Base-by-base conservation (phyloP, 768 basidiomycete genomes). In the Steccherinum ochraceum region DNA sequence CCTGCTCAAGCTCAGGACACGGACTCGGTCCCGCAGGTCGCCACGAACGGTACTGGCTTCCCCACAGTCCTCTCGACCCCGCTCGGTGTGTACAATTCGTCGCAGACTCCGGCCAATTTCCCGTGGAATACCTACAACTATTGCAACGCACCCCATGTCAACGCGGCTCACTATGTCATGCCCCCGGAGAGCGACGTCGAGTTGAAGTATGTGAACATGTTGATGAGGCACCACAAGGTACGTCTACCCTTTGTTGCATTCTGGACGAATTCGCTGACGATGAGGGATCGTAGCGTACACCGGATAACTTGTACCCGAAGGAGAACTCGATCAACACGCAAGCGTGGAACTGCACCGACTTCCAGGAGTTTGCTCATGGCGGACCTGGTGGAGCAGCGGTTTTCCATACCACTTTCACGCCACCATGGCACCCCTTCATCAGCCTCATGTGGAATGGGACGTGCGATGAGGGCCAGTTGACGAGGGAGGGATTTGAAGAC, bases 121-220 rank as follows among this genome's bases (percentile, higher is more conserved):
- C 70, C 74, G 0, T 77, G 76, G 76, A 69, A 76, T 61, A 78
- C 74, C 23, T 76, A 78, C 64, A 78, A 77, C 48, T 78, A 76
- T 50, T 78, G 76, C 62, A 78, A 78, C 46, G 76, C 76, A 0
- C 73, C 76, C 0, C 76, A 73, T 48, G 68, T 75, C 52, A 73
- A 70, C 49, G 58, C 64, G 4, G 60, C 56, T 27, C 69, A 75
- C 52, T 78, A 76, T 48, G 40, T 49, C 3, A 24, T 49, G 18
- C 74, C 71, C n/a, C 49, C 60, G 26, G 56, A 56, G 26, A 54
- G 61, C 16, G 58, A 46, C n/a, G 68, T 67, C 1, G 61, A 64
- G 39, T 55, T 77, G 10, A 67, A 70, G 35, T 74, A 74, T 54
- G 45, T 76, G 43, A 73, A 74, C 43, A 64, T 68, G 24, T 63